These are phyloP conservation scores for Alternaria sp. DNA, from an alignment of 2,329 filamentous ascomycete species.

Conservation along the genomic window DNA sequence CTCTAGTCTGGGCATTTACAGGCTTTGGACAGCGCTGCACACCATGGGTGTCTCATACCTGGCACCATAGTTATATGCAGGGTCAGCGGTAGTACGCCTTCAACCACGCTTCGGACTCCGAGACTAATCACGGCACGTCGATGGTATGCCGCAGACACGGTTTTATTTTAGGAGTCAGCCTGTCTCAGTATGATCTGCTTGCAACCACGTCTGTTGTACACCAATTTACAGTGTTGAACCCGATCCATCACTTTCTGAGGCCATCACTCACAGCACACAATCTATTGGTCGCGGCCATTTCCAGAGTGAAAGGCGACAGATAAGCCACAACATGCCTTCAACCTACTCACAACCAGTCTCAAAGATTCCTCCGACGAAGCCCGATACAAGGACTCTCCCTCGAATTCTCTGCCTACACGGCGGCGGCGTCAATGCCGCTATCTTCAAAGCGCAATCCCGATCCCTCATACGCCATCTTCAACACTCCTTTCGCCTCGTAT, in stretches of 20 bases:
- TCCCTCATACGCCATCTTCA: constrained; percentile 60
- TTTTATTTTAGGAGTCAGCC: constrained; percentile 1
- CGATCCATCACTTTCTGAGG: not conserved
- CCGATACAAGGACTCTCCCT: constrained; percentile 55
- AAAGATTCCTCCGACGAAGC: constrained; percentile 36
- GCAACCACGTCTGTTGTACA: not conserved
- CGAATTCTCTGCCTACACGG: constrained; percentile 84
- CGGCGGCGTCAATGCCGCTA: constrained; percentile 75
- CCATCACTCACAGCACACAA: not conserved
- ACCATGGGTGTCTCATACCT: not conserved
- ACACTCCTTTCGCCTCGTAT: constrained; percentile 73
- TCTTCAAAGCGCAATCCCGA: constrained; percentile 76
- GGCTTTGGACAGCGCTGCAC: constrained; percentile 1
- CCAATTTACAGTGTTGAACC: not conserved
- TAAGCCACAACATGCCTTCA: constrained; percentile 7
- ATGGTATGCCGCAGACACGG: not conserved
- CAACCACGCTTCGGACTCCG: constrained; percentile 5
- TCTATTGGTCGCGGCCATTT: not conserved
- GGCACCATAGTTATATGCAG: constrained; percentile 1
- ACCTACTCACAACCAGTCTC: constrained; percentile 16
- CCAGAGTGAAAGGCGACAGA: not conserved
- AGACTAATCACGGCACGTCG: constrained; percentile 2
- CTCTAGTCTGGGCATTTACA: not conserved
- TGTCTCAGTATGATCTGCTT: constrained; percentile 1
- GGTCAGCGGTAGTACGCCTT: constrained; percentile 3